A percentile compares a stretch with the other conserved stretches of the same genome.
phyloP scores from a whole-genome alignment of 371 early-diverging fungal genomes.

The Actinomucor elegans region DNA sequence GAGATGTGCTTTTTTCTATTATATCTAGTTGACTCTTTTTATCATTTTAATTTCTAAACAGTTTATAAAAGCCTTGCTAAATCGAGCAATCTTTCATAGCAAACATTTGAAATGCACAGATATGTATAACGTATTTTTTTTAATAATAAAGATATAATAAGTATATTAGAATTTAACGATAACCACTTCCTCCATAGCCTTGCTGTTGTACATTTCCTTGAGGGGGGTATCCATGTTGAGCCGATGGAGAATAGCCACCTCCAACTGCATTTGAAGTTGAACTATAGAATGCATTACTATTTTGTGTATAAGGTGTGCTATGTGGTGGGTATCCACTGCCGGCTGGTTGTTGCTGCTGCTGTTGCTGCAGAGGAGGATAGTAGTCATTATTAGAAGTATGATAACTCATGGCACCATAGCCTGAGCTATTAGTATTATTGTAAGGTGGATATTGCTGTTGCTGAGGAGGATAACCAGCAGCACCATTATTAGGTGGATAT shows the following conservation, averaged over 20 bases:
- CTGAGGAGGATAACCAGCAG: conserved; percentile 4
- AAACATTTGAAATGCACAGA: too few species aligned
- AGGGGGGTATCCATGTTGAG: conserved; percentile 20
- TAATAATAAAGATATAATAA: neutral
- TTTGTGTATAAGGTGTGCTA: neutral
- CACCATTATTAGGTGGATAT: neutral
- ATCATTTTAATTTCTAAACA: too few species aligned
- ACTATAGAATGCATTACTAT: conserved; percentile 10
- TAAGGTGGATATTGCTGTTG: conserved; percentile 2
- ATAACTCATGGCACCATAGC: neutral
- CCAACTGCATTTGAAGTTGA: neutral
- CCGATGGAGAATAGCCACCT: conserved; percentile 16
- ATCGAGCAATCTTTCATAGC: too few species aligned
- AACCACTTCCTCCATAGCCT: conserved; percentile 5
- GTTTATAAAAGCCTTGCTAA: too few species aligned
- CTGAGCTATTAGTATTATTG: neutral
- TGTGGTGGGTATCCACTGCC: neutral
- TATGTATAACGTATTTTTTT: neutral
- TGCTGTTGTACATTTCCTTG: conserved; percentile 12
- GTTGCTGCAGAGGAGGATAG: conserved; percentile 6
- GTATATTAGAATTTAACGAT: conserved; percentile 3
- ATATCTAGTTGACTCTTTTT: too few species aligned
- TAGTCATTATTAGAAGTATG: conserved; percentile 6
- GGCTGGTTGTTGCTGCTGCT: neutral
- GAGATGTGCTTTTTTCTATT: too few species aligned